phyloP scores from a whole-genome alignment of 331 rosid species.

The Dryas integrifolia region DNA sequence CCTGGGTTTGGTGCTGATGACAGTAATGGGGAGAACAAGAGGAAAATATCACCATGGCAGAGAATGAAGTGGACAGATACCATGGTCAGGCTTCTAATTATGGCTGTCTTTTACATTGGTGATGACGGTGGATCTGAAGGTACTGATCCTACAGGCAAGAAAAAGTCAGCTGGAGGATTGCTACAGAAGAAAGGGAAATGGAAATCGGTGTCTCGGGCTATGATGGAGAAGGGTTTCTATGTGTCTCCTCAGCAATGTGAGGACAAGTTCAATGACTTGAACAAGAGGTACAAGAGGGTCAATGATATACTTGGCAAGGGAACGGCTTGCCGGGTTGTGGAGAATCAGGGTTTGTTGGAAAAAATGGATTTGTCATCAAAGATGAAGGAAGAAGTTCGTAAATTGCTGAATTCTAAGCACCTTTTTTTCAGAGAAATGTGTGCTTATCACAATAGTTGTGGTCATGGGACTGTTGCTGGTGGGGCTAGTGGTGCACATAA shows the following conservation, averaged over 20 bases:
- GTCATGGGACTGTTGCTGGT: slow-evolving; percentile 40
- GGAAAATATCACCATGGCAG: slow-evolving; percentile 81
- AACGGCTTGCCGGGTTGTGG: slow-evolving; percentile 81
- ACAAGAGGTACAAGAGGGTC: slow-evolving; percentile 89
- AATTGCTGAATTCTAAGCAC: slow-evolving; percentile 83
- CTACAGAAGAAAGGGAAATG: slow-evolving; percentile 94
- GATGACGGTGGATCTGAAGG: slow-evolving; percentile 66
- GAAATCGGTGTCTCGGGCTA: slow-evolving; percentile 86
- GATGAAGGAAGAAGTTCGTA: slow-evolving; percentile 74
- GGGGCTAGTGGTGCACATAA: slow-evolving; percentile 28
- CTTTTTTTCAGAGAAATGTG: slow-evolving; percentile 94
- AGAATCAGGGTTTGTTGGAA: slow-evolving; percentile 70
- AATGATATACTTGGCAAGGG: slow-evolving; percentile 94
- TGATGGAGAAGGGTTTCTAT: slow-evolving; percentile 81
- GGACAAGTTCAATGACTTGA: slow-evolving; percentile 91
- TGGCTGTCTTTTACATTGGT: slow-evolving; percentile 86
- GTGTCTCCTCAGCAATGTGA: slow-evolving; percentile 97
- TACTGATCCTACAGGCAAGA: slow-evolving; percentile 51
- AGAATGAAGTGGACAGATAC: slow-evolving; percentile 97
- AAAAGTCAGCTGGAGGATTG: slow-evolving; percentile 49
- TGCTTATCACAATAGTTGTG: slow-evolving; percentile 85
- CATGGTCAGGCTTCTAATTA: slow-evolving; percentile 82
- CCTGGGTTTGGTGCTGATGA: slow-evolving; percentile 50
- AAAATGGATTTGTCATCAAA: slow-evolving; percentile 66
- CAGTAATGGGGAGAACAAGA: slow-evolving; percentile 51